Evolutionary conservation across 148 eudicot genomes (phyloP).

Genomic region (Camellia japonica): DNA sequence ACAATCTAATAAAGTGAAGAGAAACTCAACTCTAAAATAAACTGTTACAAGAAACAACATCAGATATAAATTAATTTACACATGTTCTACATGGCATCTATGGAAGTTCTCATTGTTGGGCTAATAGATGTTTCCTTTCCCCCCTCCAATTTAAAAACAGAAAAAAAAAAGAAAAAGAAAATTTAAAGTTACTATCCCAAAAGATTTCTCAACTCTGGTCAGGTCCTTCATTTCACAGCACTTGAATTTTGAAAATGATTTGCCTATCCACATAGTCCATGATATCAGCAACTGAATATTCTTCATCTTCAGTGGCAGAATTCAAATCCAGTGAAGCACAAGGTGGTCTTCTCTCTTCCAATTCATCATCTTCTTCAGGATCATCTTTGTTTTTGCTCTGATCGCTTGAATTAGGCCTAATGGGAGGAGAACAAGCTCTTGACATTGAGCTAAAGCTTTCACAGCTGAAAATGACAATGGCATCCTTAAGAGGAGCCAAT

Average conservation of each 20-base stretch:
- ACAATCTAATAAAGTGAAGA: too few species aligned
- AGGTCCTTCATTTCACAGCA: conserved; percentile 22
- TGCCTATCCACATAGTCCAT: conserved; percentile 52
- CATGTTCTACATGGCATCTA: conserved; percentile 5
- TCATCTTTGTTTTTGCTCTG: conserved; percentile 19
- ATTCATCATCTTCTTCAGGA: conserved; percentile 24
- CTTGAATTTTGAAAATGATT: conserved; percentile 40
- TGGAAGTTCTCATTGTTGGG: neutral
- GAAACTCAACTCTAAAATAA: neutral
- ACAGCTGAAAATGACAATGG: conserved; percentile 66
- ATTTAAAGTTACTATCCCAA: neutral
- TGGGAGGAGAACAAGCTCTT: conserved; percentile 58
- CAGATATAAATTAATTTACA: conserved; percentile 11
- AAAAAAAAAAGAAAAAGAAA: neutral
- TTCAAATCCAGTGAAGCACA: conserved; percentile 56
- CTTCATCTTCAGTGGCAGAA: conserved; percentile 19
- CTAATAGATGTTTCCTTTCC: conserved; percentile 18
- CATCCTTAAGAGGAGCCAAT: conserved; percentile 45
- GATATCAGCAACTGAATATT: conserved; percentile 28
- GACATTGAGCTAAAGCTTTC: conserved; percentile 56
- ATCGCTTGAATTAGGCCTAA: conserved; percentile 27
- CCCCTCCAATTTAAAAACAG: conserved; percentile 20
- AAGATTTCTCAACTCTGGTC: too few species aligned
- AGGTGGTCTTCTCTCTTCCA: conserved; percentile 14
- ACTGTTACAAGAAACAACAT: neutral